A percentile compares a stretch with the other conserved stretches of the same genome.
phyloP scores from a whole-genome alignment of 805 yeast genomes.

The Candida multigemmis region DNA sequence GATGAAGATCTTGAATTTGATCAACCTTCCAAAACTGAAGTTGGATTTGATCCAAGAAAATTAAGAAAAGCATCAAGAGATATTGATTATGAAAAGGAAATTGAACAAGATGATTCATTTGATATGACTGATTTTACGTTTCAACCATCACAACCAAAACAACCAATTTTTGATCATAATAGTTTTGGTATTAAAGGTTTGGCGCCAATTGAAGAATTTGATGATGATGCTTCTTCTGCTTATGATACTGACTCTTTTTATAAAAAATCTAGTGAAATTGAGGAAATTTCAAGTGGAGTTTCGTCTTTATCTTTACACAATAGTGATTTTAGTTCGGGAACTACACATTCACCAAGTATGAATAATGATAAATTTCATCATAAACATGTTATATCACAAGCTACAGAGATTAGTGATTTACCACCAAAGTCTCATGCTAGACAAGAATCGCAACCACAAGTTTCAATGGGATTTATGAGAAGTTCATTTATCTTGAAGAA shows the following conservation, averaged over 20 bases:
- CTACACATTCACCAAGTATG: slow-evolving; percentile 4
- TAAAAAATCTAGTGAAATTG: slow-evolving; percentile 5
- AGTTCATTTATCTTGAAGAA: slow-evolving; percentile 32
- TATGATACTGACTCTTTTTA: slow-evolving; percentile 8
- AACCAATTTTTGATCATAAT: slow-evolving; percentile 13
- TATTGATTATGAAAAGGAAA: neutral
- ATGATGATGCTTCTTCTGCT: slow-evolving; percentile 11
- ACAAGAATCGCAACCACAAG: slow-evolving; percentile 15
- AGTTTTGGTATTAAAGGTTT: slow-evolving; percentile 22
- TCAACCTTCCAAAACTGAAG: slow-evolving; percentile 5
- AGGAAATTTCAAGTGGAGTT: slow-evolving; percentile 17
- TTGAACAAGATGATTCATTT: slow-evolving; percentile 1
- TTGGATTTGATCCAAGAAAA: slow-evolving; percentile 15
- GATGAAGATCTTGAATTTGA: slow-evolving; percentile 12
- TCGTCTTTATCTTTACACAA: slow-evolving; percentile 30
- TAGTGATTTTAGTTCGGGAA: slow-evolving; percentile 19
- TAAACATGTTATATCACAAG: slow-evolving; percentile 10
- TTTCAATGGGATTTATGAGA: slow-evolving; percentile 36
- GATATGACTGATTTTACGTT: slow-evolving; percentile 1
- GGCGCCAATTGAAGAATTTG: slow-evolving; percentile 29
- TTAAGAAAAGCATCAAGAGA: slow-evolving; percentile 4
- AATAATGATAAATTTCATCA: slow-evolving; percentile 6
- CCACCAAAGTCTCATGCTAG: slow-evolving; percentile 6
- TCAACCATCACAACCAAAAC: slow-evolving; percentile 1
- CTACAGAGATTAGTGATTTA: slow-evolving; percentile 4